Percentiles rank a stretch among this genome's conserved stretches.
phyloP scores from a whole-genome alignment of 495 filamentous ascomycete genomes.

The Talaromyces trachyspermus region DNA sequence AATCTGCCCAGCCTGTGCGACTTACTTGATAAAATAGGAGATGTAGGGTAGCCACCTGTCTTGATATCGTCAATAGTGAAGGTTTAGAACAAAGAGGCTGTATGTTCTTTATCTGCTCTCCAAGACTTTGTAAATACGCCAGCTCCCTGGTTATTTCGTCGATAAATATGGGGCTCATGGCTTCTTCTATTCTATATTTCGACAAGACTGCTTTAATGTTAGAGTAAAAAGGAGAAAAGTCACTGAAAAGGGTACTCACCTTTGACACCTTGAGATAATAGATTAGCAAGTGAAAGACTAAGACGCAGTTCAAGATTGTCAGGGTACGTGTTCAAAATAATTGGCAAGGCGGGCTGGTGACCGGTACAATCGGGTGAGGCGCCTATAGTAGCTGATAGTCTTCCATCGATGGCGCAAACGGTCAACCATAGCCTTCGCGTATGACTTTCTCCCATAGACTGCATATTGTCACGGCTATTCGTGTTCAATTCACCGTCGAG shows the following conservation, averaged over 20 bases:
- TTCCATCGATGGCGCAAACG: not conserved
- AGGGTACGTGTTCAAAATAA: not conserved
- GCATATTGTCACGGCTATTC: not conserved
- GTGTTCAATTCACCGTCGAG: not conserved
- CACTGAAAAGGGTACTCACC: not conserved
- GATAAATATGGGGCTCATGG: not conserved
- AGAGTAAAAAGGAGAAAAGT: not conserved
- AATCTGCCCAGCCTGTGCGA: not conserved
- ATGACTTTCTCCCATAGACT: not conserved
- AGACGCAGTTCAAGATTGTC: not conserved
- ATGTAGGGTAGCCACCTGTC: not conserved
- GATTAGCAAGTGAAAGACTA: not conserved
- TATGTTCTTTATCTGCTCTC: not conserved
- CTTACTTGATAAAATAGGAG: not conserved
- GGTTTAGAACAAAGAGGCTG: not conserved
- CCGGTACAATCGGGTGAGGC: not conserved
- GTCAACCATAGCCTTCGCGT: not conserved
- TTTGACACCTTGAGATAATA: not conserved
- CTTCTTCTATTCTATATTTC: not conserved
- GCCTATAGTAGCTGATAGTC: not conserved
- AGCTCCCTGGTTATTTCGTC: not conserved
- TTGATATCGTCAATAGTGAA: not conserved
- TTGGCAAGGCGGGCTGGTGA: too few species aligned
- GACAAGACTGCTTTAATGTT: not conserved
- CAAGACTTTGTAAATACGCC: not conserved